These are phyloP conservation scores for Schizophyllum commune DNA, from an alignment of 1,284 basidiomycete species.

Conservation along the genomic window DNA sequence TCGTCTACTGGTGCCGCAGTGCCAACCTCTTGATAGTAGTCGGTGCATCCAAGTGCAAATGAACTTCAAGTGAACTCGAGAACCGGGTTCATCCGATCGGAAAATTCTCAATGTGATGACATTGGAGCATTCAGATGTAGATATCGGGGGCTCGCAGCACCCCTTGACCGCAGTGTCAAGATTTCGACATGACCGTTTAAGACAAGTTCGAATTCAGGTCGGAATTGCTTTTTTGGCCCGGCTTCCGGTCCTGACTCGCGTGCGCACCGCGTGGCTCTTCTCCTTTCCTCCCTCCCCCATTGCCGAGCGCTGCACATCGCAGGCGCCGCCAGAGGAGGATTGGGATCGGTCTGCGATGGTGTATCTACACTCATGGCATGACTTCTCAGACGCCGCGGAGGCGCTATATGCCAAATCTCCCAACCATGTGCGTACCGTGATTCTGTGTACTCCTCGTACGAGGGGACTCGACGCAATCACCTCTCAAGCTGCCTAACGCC, in stretches of 20 bases:
- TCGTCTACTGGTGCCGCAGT: too few species aligned
- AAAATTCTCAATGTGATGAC: too few species aligned
- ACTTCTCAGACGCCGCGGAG: conserved; percentile 81
- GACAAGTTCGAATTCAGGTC: too few species aligned
- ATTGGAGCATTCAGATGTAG: too few species aligned
- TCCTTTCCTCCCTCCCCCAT: background rate
- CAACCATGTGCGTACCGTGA: conserved; percentile 39
- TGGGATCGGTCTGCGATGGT: conserved; percentile 40
- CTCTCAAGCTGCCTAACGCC: background rate
- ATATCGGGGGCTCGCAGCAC: too few species aligned
- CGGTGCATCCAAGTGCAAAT: too few species aligned
- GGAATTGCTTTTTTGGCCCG: too few species aligned
- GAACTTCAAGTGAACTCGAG: too few species aligned
- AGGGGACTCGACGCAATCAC: background rate
- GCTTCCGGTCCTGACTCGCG: background rate
- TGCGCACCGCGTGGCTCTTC: background rate
- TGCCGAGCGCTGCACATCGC: background rate
- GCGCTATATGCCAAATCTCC: conserved; percentile 74
- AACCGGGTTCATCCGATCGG: too few species aligned
- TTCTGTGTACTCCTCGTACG: background rate
- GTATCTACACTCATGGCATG: conserved; percentile 78
- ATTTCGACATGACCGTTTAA: too few species aligned
- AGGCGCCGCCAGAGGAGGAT: background rate
- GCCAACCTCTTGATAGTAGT: too few species aligned
- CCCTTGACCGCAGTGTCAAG: too few species aligned